Conservation (phyloP, 176 grass and related monocot species). For the Thalia dealbata region DNA sequence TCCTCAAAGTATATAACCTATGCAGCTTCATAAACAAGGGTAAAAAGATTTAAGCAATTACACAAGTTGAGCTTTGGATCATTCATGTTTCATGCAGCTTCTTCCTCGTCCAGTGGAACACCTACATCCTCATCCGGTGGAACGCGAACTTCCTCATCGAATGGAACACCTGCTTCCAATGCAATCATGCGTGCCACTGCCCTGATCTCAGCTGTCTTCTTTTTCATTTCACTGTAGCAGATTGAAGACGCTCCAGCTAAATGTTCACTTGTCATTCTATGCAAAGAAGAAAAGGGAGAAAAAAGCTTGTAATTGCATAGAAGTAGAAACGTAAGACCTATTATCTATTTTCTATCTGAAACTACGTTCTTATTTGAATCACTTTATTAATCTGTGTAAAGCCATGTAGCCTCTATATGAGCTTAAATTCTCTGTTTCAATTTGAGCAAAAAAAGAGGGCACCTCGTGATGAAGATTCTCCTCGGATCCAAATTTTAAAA, state of each 20-base stretch:
- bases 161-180: conserved; percentile 1
- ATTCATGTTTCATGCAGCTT: conserved; percentile 15
- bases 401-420: neutral
- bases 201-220: conserved; percentile 19
- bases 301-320: neutral
- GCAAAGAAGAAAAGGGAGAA: too few species aligned
- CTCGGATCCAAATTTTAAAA: neutral
- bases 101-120: conserved; percentile 19
- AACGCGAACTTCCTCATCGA: too few species aligned
- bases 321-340: neutral
- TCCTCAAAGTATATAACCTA: neutral
- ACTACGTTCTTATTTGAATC: neutral
- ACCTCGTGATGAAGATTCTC: too few species aligned
- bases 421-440: too few species aligned
- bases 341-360: neutral
- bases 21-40: neutral
- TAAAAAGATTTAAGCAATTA: neutral
- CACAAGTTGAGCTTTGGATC: neutral
- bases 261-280: neutral
- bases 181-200: neutral
- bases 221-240: conserved; percentile 16
- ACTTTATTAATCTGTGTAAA: neutral
- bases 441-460: too few species aligned
- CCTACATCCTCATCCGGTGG: conserved; percentile 18
- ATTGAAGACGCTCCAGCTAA: neutral